phyloP scores from a whole-genome alignment of 129 eudicot species.

The Arctium minus region DNA sequence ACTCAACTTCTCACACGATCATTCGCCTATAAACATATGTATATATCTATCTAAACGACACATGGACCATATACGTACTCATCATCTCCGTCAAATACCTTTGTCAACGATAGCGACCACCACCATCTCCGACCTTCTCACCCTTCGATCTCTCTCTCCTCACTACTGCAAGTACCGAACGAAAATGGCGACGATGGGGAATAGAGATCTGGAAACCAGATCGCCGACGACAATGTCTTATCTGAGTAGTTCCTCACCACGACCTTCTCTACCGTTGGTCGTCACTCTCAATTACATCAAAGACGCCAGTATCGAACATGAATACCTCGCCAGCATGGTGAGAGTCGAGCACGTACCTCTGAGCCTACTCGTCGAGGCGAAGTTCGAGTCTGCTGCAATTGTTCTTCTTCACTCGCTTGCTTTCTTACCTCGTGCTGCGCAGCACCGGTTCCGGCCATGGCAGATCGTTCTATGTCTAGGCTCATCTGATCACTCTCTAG shows the following conservation, averaged over 20 bases:
- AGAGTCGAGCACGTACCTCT: constrained; percentile 80
- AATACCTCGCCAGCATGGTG: constrained; percentile 74
- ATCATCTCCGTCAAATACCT: too few relatives aligned
- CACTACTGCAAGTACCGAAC: constrained; percentile 17
- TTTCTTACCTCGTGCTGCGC: constrained; percentile 97
- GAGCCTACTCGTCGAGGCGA: constrained; percentile 62
- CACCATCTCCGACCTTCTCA: too few relatives aligned
- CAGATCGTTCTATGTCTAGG: constrained; percentile 96
- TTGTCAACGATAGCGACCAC: too few relatives aligned
- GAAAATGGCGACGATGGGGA: constrained; percentile 28
- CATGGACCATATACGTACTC: too few relatives aligned
- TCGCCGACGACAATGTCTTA: constrained; percentile 49
- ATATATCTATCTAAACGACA: too few relatives aligned
- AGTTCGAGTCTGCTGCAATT: constrained; percentile 85
- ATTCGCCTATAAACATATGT: too few relatives aligned
- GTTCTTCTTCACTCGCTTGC: constrained; percentile 90
- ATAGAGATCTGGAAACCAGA: constrained; percentile 33
- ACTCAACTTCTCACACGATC: too few relatives aligned
- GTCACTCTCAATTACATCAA: constrained; percentile 94
- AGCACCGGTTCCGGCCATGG: constrained; percentile 95
- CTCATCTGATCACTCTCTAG: constrained; percentile 83
- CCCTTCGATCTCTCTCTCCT: background rate
- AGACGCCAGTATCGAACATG: constrained; percentile 59
- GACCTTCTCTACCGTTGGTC: constrained; percentile 46
- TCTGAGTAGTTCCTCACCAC: constrained; percentile 31